Base-by-base conservation (phyloP, 2,329 filamentous ascomycete species). In the Lizonia empirigonia region DNA sequence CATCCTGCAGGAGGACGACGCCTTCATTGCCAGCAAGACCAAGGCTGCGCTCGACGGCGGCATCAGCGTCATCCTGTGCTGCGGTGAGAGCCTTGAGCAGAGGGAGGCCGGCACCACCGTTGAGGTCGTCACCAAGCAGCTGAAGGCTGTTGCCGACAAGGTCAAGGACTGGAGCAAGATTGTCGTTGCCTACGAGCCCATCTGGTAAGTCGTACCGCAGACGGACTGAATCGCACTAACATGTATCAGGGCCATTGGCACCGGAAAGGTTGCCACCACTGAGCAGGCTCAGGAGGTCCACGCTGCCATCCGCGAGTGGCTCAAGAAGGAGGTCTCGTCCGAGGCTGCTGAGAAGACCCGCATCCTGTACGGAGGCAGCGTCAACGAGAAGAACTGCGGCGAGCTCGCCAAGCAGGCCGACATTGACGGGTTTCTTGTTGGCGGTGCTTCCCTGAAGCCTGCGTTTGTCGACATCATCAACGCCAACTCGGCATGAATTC, bases 341-440 rank as follows among this genome's bases (percentile, higher is more conserved):
- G 82, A 89, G 73, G 90, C 88, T 50, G 85, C 91, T 37, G 91
- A 96, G 60, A 85, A 88, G 79, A 96, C 92, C 56, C 86, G 94
- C 68, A 90, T 99, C 74, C 87, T 99, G 73, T 99, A 99, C 78
- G 94, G 94, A 63, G 94, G 94, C 73, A 94, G 89, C 69, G 94
- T 99, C 69, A 95, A 83, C 74, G 94, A 96, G 84, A 97, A 97
- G 89, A 99, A 99, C 86, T 95, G 90, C 83, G 85, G 82, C 72
- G 93, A 97, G 60, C 84, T 99, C 68, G 86, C 89, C 74, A 93
- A 91, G 82, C 86, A 97, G 85, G 76, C 85, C 60, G 94, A 99
- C 77, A 96, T 99, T 76, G 94, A 99, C 77, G 94, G 94, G 53
- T 97, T 97, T 87, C 84, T 97, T 64, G 93, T 97, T 63, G 93